Percentiles rank a stretch among this genome's conserved stretches.
phyloP scores from a whole-genome alignment of 768 basidiomycete genomes.

The Tylopilus plumbeoviolaceoides region DNA sequence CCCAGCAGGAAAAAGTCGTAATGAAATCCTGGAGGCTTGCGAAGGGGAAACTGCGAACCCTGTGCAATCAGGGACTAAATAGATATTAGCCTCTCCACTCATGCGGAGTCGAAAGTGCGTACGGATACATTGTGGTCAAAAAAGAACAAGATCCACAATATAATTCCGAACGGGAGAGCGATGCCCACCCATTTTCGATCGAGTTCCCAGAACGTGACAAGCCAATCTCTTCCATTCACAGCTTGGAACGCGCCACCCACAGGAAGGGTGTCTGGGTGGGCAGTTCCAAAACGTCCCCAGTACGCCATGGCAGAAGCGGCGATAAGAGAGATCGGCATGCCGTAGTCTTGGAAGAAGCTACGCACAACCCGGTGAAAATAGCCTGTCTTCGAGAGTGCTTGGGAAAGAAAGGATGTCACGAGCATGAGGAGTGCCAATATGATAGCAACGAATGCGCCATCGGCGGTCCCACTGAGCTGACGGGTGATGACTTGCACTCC shows the following conservation, averaged over 20 bases:
- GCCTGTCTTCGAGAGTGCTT: conserved; percentile 52
- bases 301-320: conserved; percentile 76
- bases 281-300: conserved; percentile 72
- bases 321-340: conserved; percentile 84
- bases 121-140: conserved; percentile 95
- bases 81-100: neutral
- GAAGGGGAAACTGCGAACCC: conserved; percentile 80
- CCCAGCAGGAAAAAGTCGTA: conserved; percentile 91
- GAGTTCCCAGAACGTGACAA: conserved; percentile 86
- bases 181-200: conserved; percentile 62
- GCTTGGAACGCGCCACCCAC: conserved; percentile 66
- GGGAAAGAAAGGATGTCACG: conserved; percentile 69
- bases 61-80: conserved; percentile 86
- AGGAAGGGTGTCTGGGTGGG: conserved; percentile 64
- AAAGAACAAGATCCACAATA: conserved; percentile 90
- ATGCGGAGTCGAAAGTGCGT: conserved; percentile 7
- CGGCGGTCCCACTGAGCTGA: conserved; percentile 46
- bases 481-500: conserved; percentile 80
- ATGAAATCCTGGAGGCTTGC: conserved; percentile 87
- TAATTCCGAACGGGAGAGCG: conserved; percentile 83
- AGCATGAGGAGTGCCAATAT: conserved; percentile 80
- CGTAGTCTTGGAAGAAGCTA: conserved; percentile 79
- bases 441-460: conserved; percentile 58
- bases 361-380: conserved; percentile 75
- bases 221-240: conserved; percentile 71